Evolutionary conservation across 2,329 filamentous ascomycete genomes (phyloP).

Genomic region (Xylaria sp.): DNA sequence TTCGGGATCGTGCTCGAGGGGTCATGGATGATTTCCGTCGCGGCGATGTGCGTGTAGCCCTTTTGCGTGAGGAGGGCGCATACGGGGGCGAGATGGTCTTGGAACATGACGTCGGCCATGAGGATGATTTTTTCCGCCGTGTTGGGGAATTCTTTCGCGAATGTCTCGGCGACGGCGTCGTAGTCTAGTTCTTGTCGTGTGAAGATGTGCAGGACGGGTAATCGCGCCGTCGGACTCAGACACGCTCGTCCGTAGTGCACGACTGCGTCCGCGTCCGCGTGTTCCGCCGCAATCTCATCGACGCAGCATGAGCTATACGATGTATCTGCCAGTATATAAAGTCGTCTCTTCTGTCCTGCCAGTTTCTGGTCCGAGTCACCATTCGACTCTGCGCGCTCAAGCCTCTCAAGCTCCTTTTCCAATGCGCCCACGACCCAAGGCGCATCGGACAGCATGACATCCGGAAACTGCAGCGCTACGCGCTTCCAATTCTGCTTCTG

Average conservation of each 20-base stretch:
- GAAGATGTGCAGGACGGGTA: constrained; percentile 89
- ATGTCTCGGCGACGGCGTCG: constrained; percentile 52
- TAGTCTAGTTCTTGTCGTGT: constrained; percentile 67
- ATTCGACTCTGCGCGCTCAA: constrained; percentile 4
- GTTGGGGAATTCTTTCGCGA: constrained; percentile 64
- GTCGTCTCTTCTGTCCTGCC: constrained; percentile 31
- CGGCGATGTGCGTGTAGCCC: constrained; percentile 67
- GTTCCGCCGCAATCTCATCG: constrained; percentile 93
- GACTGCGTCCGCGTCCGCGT: constrained; percentile 82
- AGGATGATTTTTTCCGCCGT: constrained; percentile 62
- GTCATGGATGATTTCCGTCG: constrained; percentile 69
- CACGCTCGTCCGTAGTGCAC: constrained; percentile 93
- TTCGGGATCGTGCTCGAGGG: constrained; percentile 81
- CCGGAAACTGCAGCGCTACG: constrained; percentile 91
- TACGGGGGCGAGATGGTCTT: constrained; percentile 63
- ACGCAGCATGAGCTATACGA: constrained; percentile 97
- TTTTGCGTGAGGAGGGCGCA: constrained; percentile 45
- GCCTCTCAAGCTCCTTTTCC: constrained; percentile 30
- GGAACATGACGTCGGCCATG: constrained; percentile 86
- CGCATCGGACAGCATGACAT: constrained; percentile 84
- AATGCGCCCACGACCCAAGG: constrained; percentile 70
- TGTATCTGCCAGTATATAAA: constrained; percentile 90
- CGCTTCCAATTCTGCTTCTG: constrained; percentile 63
- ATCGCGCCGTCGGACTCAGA: constrained; percentile 77
- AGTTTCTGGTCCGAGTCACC: neutral